Conservation (phyloP, 805 yeast genomes). For the Starmera dryadoides region DNA sequence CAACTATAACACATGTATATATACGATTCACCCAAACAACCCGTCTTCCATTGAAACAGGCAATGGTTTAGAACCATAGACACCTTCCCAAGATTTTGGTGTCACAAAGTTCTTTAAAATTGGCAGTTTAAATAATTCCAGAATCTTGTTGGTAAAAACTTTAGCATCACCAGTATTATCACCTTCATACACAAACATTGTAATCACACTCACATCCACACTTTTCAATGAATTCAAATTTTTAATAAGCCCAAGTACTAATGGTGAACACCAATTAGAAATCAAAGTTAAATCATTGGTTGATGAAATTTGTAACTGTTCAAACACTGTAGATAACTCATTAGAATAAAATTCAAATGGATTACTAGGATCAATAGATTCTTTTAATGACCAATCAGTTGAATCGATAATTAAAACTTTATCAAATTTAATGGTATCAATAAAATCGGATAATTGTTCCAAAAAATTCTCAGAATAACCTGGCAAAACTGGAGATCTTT, state of each 20-base stretch:
- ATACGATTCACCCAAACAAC: slow-evolving; percentile 41
- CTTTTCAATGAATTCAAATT: slow-evolving; percentile 5
- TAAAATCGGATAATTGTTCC: slow-evolving; percentile 43
- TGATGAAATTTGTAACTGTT: slow-evolving; percentile 7
- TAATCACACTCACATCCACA: slow-evolving; percentile 31
- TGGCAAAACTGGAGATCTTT: slow-evolving; percentile 79
- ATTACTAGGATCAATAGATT: slow-evolving; percentile 9
- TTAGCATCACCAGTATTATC: slow-evolving; percentile 76
- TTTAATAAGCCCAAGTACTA: slow-evolving; percentile 7
- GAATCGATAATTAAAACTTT: slow-evolving; percentile 60
- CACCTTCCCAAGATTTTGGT: slow-evolving; percentile 81
- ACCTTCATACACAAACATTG: slow-evolving; percentile 77
- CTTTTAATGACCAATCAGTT: slow-evolving; percentile 51
- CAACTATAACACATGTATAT: too few species aligned
- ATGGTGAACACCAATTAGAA: slow-evolving; percentile 7
- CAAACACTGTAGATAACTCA: slow-evolving; percentile 11
- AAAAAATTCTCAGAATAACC: slow-evolving; percentile 46
- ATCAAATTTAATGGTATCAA: slow-evolving; percentile 31
- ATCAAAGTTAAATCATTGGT: slow-evolving; percentile 4
- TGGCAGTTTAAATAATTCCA: slow-evolving; percentile 20
- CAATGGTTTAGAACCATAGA: slow-evolving; percentile 67
- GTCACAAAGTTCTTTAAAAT: slow-evolving; percentile 28
- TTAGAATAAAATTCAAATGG: slow-evolving; percentile 12
- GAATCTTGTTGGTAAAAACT: slow-evolving; percentile 33
- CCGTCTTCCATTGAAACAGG: slow-evolving; percentile 75